Percentiles rank a stretch among this genome's conserved stretches.
Conservation (phyloP, 805 yeast species). For the Candida ipomoeae region DNA sequence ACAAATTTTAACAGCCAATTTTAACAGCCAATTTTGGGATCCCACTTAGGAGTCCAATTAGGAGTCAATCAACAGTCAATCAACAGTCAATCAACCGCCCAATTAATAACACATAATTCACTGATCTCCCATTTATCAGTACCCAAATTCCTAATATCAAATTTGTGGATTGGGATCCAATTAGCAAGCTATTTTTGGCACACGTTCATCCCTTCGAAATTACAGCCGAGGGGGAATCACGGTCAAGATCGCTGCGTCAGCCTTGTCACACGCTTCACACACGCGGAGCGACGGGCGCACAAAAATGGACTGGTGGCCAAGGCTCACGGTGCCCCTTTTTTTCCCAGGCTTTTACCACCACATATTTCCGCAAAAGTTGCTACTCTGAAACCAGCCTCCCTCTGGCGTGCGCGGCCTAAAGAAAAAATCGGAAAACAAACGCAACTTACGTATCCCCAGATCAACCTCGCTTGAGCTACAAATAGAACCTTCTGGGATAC, state of each 20-base stretch:
- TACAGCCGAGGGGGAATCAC: background rate
- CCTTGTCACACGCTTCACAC: background rate
- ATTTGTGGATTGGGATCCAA: too few species aligned
- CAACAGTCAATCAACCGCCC: too few species aligned
- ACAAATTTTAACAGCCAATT: too few species aligned
- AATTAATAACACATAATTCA: too few species aligned
- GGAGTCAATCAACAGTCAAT: too few species aligned
- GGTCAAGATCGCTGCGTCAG: background rate
- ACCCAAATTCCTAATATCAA: too few species aligned
- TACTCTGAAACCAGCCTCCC: slow-evolving; percentile 5
- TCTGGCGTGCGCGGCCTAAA: slow-evolving; percentile 6
- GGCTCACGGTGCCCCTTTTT: slow-evolving; percentile 1
- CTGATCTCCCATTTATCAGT: too few species aligned
- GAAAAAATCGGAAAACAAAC: slow-evolving; percentile 4
- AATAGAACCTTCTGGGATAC: slow-evolving; percentile 1
- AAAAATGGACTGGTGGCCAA: background rate
- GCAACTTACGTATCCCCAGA: background rate
- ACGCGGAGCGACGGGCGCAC: background rate
- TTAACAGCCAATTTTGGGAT: too few species aligned
- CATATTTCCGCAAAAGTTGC: slow-evolving; percentile 2
- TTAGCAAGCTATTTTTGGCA: too few species aligned
- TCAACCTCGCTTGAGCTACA: background rate
- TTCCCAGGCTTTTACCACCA: background rate
- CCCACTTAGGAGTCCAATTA: too few species aligned
- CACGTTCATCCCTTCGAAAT: too few species aligned